phyloP scores from a whole-genome alignment of 352 stramenopile species.

The Paralagenidium karlingii region DNA sequence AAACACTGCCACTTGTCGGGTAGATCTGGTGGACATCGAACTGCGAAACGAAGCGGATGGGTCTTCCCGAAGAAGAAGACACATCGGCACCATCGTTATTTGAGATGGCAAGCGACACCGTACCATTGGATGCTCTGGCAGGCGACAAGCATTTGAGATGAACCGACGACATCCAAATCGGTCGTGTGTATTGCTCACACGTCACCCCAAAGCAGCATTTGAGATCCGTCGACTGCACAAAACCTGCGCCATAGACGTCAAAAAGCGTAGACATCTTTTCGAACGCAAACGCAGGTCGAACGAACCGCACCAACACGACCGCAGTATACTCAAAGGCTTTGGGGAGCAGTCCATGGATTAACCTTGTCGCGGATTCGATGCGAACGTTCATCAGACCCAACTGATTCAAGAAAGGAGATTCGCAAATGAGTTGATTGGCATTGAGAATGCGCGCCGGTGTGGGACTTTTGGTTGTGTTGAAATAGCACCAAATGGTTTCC shows the following conservation, averaged over 20 bases:
- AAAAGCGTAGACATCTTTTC: background rate
- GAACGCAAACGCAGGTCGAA: no score
- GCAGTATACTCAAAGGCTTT: background rate
- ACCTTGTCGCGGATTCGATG: background rate
- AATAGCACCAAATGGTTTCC: background rate
- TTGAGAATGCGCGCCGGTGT: background rate
- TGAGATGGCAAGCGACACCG: no score
- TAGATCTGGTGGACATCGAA: slow-evolving; percentile 5
- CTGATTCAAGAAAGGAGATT: background rate
- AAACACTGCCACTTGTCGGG: slow-evolving; percentile 11
- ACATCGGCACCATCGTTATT: no score
- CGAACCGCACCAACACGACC: background rate
- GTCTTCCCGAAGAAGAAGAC: no score
- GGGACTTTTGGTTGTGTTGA: background rate
- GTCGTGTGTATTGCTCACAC: no score
- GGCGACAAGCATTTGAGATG: no score
- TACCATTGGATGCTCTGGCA: no score
- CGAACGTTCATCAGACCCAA: background rate
- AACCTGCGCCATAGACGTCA: background rate
- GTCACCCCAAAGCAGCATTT: no score
- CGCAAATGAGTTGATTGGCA: background rate
- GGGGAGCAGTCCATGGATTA: background rate
- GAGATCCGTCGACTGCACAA: background rate
- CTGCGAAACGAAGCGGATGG: no score
- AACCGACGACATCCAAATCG: no score